phyloP scores from a whole-genome alignment of 768 basidiomycete genomes.

The Auricularia sp. region DNA sequence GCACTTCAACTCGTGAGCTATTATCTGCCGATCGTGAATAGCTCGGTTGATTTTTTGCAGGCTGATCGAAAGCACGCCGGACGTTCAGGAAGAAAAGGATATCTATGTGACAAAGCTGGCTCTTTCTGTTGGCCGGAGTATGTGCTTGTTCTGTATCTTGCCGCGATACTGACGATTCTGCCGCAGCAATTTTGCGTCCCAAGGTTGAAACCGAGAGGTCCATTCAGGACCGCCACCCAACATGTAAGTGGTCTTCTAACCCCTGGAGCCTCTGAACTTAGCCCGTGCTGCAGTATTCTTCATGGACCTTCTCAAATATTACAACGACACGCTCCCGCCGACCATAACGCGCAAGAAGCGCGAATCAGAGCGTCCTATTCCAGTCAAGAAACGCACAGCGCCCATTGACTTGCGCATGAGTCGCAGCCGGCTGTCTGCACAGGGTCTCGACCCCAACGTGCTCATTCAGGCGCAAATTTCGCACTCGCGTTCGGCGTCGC shows the following conservation, averaged over 20 bases:
- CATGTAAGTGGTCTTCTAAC: constrained; percentile 35
- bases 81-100: constrained; percentile 59
- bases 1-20: constrained; percentile 60
- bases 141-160: constrained; percentile 20
- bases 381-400: constrained; percentile 75
- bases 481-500: constrained; percentile 9
- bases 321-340: constrained; percentile 64
- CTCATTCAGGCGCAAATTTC: constrained; percentile 41
- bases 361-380: constrained; percentile 78
- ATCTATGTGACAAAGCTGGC: constrained; percentile 82
- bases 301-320: constrained; percentile 72
- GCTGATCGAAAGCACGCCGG: constrained; percentile 54
- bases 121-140: constrained; percentile 77
- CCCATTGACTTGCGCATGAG: constrained; percentile 83
- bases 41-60: constrained; percentile 25
- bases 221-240: constrained; percentile 84
- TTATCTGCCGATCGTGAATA: constrained; percentile 4
- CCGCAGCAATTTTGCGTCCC: constrained; percentile 67
- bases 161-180: constrained; percentile 4
- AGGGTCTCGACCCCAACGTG: constrained; percentile 55
- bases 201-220: constrained; percentile 73
- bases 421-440: constrained; percentile 57
- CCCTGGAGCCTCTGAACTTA: not conserved
- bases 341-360: constrained; percentile 77
- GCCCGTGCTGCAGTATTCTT: constrained; percentile 48